A percentile compares a stretch with the other conserved stretches of the same genome.
Conservation (phyloP, 225 moss, liverwort and hornwort species). For the Thuidium tamariscinum region DNA sequence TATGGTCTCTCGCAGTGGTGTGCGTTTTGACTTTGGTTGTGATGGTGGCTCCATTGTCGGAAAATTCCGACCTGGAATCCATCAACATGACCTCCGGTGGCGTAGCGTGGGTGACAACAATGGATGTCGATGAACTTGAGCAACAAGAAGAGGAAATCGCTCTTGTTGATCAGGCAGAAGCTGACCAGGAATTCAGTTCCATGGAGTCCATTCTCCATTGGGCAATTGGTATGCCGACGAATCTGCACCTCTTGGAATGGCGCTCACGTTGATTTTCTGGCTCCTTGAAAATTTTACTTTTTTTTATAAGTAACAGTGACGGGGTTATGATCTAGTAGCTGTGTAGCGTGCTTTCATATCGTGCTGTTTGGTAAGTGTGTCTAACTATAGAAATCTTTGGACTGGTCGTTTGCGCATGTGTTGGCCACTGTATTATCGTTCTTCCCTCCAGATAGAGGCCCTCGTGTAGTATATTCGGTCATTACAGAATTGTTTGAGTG, state of each 20-base stretch:
- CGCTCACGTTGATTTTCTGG: background rate
- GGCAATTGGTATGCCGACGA: constrained; percentile 63
- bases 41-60: constrained; percentile 16
- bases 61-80: constrained; percentile 15
- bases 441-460: background rate
- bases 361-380: background rate
- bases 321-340: background rate
- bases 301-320: background rate
- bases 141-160: constrained; percentile 13
- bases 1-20: background rate
- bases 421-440: background rate
- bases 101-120: constrained; percentile 68
- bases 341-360: background rate
- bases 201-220: constrained; percentile 93
- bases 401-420: background rate
- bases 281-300: background rate
- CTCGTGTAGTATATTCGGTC: background rate
- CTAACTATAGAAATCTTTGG: background rate
- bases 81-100: constrained; percentile 57
- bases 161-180: constrained; percentile 25
- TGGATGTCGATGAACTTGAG: constrained; percentile 58
- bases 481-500: background rate
- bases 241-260: background rate
- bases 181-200: constrained; percentile 45
- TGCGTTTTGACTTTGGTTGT: constrained; percentile 13